Percentiles rank a stretch among this genome's conserved stretches.
Evolutionary conservation across 139 green algal species (phyloP).

Genomic region (Pleodorina starrii): DNA sequence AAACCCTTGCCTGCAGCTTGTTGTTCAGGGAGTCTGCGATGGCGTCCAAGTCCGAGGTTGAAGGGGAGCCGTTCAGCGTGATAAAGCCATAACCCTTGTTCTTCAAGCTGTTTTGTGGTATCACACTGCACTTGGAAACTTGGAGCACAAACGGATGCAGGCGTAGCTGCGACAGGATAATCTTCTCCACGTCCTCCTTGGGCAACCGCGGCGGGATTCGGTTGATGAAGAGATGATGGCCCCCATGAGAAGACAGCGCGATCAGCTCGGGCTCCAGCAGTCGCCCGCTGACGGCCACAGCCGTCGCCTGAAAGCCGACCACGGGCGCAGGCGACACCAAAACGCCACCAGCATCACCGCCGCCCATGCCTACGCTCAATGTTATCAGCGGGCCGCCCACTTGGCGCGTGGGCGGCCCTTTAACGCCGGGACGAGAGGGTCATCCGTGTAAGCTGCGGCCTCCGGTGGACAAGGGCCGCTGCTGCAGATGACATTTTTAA

Average conservation of each 20-base stretch:
- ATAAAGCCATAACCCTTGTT: constrained; percentile 52
- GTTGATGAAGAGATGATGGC: constrained; percentile 44
- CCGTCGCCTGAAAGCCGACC: background rate
- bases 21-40: constrained; percentile 37
- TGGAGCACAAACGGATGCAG: background rate
- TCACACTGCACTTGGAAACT: constrained; percentile 39
- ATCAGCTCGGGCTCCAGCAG: constrained; percentile 1
- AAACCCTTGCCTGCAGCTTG: constrained; percentile 27
- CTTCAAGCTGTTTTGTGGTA: constrained; percentile 45
- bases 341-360: constrained; percentile 18
- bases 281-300: background rate
- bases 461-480: background rate
- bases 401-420: background rate
- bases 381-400: background rate
- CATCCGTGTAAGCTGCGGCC: background rate
- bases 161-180: constrained; percentile 18
- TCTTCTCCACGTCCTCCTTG: constrained; percentile 16
- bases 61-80: constrained; percentile 1
- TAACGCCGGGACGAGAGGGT: background rate
- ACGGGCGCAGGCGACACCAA: background rate
- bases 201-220: constrained; percentile 26
- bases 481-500: background rate
- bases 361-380: background rate
- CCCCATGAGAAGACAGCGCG: constrained; percentile 16
- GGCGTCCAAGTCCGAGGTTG: background rate